Conservation (phyloP, 768 basidiomycete genomes). For the Trametes cingulata region DNA sequence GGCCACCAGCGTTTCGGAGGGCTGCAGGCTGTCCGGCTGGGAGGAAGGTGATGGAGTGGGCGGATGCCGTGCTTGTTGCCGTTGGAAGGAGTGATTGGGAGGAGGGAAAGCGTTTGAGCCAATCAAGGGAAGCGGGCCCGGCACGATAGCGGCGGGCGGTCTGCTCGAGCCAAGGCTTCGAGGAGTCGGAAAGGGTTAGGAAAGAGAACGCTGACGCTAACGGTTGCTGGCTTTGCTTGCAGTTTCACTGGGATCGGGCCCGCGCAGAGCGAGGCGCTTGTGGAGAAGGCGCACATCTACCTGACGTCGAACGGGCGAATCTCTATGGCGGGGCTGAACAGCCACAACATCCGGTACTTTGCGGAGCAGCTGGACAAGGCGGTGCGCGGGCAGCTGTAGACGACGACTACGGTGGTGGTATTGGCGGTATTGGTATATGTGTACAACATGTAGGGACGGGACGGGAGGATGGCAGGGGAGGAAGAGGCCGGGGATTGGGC, state of each 20-base stretch:
- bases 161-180: not conserved
- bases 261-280: constrained; percentile 65
- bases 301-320: constrained; percentile 87
- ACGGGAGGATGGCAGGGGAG: not conserved
- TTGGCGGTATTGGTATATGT: not conserved
- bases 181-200: constrained; percentile 3
- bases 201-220: constrained; percentile 18
- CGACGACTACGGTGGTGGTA: not conserved
- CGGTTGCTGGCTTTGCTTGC: constrained; percentile 8
- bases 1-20: constrained; percentile 7
- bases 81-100: constrained; percentile 8
- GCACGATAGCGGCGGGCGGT: constrained; percentile 10
- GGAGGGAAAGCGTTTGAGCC: constrained; percentile 13
- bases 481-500: not conserved
- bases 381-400: constrained; percentile 50
- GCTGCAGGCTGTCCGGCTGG: not conserved
- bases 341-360: constrained; percentile 73
- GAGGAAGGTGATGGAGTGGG: constrained; percentile 1
- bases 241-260: constrained; percentile 84
- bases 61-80: constrained; percentile 12
- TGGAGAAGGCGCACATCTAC: constrained; percentile 78
- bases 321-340: constrained; percentile 93
- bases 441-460: no score
- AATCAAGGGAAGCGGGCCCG: constrained; percentile 6
- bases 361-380: constrained; percentile 68